Evolutionary conservation across 2,329 filamentous ascomycete species (phyloP).

Genomic region (Penicillium aurantiogriseum): DNA sequence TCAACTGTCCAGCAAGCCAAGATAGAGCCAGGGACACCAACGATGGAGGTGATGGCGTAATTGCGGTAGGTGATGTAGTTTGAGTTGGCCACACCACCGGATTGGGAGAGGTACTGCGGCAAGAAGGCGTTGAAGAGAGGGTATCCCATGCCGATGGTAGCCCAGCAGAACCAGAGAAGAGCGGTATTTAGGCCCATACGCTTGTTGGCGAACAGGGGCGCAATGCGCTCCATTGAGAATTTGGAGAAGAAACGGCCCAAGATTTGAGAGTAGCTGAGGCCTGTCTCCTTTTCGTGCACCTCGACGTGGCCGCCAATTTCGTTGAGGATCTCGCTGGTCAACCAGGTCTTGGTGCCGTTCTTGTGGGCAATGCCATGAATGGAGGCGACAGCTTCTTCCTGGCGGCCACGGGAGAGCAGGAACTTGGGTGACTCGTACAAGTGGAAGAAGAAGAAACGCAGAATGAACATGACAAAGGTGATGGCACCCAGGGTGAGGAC

Average conservation of each 20-base stretch:
- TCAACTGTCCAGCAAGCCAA: constrained; percentile 73
- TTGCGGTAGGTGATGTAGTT: constrained; percentile 64
- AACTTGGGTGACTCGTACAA: constrained; percentile 85
- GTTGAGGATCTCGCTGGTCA: constrained; percentile 67
- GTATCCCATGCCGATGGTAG: constrained; percentile 80
- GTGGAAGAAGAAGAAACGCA: constrained; percentile 76
- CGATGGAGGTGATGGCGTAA: constrained; percentile 75
- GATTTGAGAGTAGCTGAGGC: constrained; percentile 47
- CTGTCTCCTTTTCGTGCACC: constrained; percentile 36
- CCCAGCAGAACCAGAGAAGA: constrained; percentile 77
- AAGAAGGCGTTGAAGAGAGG: constrained; percentile 87
- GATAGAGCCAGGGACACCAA: constrained; percentile 73
- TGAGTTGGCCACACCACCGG: constrained; percentile 55
- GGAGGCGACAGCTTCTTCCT: constrained; percentile 74
- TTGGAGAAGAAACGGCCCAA: constrained; percentile 60
- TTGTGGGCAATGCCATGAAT: constrained; percentile 73
- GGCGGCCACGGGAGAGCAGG: constrained; percentile 69
- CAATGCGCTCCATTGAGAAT: constrained; percentile 66
- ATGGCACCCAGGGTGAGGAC: constrained; percentile 67
- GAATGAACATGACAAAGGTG: constrained; percentile 74
- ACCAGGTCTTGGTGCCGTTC: constrained; percentile 68
- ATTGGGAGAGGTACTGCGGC: constrained; percentile 73
- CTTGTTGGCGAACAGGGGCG: constrained; percentile 57
- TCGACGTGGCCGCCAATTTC: constrained; percentile 50
- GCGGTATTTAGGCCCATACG: constrained; percentile 49